Evolutionary conservation across 2,329 filamentous ascomycete genomes (phyloP).

Genomic region (Penicillium sp.): DNA sequence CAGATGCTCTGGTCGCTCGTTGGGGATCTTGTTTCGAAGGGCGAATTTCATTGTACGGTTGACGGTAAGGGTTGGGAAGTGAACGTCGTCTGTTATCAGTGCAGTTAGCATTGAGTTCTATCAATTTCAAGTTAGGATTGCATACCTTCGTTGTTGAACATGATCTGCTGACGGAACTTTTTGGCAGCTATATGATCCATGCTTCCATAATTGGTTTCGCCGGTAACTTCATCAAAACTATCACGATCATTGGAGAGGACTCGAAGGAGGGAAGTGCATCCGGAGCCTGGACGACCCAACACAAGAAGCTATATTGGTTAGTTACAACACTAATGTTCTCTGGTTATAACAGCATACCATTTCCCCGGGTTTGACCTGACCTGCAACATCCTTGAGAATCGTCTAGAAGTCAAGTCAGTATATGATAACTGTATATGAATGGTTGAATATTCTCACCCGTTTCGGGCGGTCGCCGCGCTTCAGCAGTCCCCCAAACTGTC

Average conservation of each 20-base stretch:
- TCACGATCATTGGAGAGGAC: slow-evolving; percentile 63
- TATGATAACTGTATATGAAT: not conserved
- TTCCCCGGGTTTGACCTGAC: slow-evolving; percentile 44
- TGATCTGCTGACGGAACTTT: slow-evolving; percentile 45
- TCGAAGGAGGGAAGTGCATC: slow-evolving; percentile 69
- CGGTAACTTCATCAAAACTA: slow-evolving; percentile 58
- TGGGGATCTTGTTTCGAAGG: slow-evolving; percentile 49
- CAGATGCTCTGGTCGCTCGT: slow-evolving; percentile 25
- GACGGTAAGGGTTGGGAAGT: slow-evolving; percentile 72
- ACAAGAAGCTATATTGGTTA: slow-evolving; percentile 54
- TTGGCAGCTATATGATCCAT: slow-evolving; percentile 50
- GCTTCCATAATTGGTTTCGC: slow-evolving; percentile 53
- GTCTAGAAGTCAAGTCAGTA: slow-evolving; percentile 27
- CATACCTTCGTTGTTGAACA: slow-evolving; percentile 68
- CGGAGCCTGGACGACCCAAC: slow-evolving; percentile 64
- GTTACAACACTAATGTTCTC: not conserved
- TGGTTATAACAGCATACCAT: slow-evolving; percentile 35
- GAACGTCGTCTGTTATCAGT: slow-evolving; percentile 55
- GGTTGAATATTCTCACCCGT: slow-evolving; percentile 22
- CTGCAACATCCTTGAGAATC: slow-evolving; percentile 40
- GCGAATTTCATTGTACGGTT: slow-evolving; percentile 72
- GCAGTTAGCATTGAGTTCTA: not conserved
- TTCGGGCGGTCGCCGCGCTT: slow-evolving; percentile 21
- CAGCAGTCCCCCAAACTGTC: slow-evolving; percentile 26
- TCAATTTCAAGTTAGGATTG: not conserved